Evolutionary conservation across 192 early-diverging fungal species (phyloP), one percentile per base, ranked within the genome.

Genomic region (Backusella morwellensis): DNA sequence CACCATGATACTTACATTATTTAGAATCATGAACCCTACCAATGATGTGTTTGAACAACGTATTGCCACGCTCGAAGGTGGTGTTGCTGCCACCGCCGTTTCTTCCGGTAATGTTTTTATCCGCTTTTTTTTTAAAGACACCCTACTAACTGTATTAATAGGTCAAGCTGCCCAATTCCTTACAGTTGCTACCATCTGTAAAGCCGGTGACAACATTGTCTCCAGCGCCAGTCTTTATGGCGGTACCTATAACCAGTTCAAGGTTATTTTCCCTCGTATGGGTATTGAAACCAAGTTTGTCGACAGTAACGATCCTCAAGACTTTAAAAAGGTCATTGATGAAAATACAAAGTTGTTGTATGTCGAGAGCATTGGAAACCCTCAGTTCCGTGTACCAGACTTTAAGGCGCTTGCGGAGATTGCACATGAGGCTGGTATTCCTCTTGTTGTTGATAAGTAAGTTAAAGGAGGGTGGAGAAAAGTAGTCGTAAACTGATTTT

Each of bases 321-420:
- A 92, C n/a, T 93, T 97, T 69, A 85, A 76, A 6, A 82, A 90
- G 9, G 80, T 91, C 26, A 98, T 98, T 74, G 94, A 98, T 81
- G 93, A 90, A 47, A 90, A 91, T n/a, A 97, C 96, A 32, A 95
- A 96, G 78, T 95, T 93, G 8, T 88, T 98, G 69, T 98, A 93
- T 81, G 80, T 97, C 66, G 97, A 98, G 84, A 92, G 90, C 42
- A 92, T 98, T 71, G 95, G 95, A 38, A 98, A 98, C 84, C 97
- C 97, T 29, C 89, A 91, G 72, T 95, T 93, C 89, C 91, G 92
- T 80, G 90, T 98, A 6, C 93, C 96, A 8, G 95, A 98, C 73
- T 94, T 97, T 79, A 84, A 85, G 68, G 92, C 88, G 19, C 92
- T 98, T 69, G 91, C 96, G 29, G 88, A 93, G 47, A 85, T 94